phyloP scores from a whole-genome alignment of 345 rosid species.

The Balakata baccata region DNA sequence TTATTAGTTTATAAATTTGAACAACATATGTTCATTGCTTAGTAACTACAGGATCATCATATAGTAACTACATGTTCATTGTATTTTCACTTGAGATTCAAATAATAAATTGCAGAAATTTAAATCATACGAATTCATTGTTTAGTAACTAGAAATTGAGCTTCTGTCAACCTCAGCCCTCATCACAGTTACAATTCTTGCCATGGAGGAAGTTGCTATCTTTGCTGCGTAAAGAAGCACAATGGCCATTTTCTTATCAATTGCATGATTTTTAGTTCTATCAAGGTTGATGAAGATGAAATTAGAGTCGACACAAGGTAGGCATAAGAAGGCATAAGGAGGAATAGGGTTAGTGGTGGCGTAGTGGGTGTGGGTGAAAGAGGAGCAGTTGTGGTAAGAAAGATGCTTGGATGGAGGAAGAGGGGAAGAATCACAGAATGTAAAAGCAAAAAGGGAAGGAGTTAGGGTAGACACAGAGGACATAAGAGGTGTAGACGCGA shows the following conservation, averaged over 20 bases:
- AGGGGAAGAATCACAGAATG: constrained; percentile 47
- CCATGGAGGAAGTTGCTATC: constrained; percentile 55
- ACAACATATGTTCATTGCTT: no score
- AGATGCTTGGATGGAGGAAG: constrained; percentile 51
- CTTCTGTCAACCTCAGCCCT: constrained; percentile 51
- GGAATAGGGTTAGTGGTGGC: constrained; percentile 31
- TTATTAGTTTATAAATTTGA: no score
- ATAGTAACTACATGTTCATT: no score
- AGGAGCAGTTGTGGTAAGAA: constrained; percentile 51
- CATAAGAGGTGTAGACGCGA: constrained; percentile 68
- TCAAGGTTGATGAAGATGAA: constrained; percentile 41
- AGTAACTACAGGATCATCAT: no score
- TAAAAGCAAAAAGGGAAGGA: constrained; percentile 66
- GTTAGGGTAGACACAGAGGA: constrained; percentile 58
- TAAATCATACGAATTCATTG: no score
- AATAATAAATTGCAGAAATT: no score
- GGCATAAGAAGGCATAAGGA: constrained; percentile 18
- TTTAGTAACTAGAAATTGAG: no score
- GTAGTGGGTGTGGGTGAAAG: constrained; percentile 68
- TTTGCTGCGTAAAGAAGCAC: constrained; percentile 57
- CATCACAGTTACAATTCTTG: constrained; percentile 36
- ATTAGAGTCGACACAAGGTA: constrained; percentile 46
- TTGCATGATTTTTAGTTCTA: neutral
- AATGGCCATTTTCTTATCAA: constrained; percentile 43
- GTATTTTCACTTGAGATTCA: no score